Base-by-base conservation (phyloP, 108 stramenopile species). In the Discostella pseudostelligera region DNA sequence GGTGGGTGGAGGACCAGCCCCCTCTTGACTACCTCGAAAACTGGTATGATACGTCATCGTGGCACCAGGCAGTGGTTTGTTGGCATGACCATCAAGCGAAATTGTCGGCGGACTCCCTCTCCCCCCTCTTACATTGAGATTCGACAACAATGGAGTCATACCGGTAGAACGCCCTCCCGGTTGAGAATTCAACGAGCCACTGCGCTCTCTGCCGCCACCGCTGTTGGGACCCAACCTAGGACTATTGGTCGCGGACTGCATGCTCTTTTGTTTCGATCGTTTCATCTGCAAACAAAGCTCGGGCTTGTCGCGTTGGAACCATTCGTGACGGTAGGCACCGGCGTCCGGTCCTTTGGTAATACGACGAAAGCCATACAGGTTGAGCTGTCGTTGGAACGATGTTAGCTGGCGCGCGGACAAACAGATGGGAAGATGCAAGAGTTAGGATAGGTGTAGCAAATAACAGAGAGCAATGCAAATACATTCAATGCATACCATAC, bases 251-350 rank as follows among this genome's bases (percentile, higher is more conserved):
- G 58, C 46, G 2, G 65, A 53, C 22, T 39, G 58, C 21, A 70
- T 35, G 51, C 81, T 81, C 79, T 89, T 95, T 75, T 95, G 94
- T 56, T 92, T 92, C 51, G 89, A 89, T 26, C 94, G 86, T 59
- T 89, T 92, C 90, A 92, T 92, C 59, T 86, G 84, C 39, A 85
- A 47, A 63, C 89, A 92, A 26, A 82, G 87, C 24, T 97, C 95
- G 17, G 88, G 90, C 48, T 90, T 81, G 60, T 93, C 95, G 48
- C 94, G 67, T 62, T 89, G 91, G 68, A 97, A 98, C 58, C 77
- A 78, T 59, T 95, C 92, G 82, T 97, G 96, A 55, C 89, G 81
- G 56, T 98, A 97, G 8, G 90, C 93, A 37, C 96, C 96, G 8
- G 91, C 84, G 79, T 96, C 96, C 3, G 90, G 92, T 39, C 85